These are phyloP conservation scores for Macrophomina phaseolina DNA, from an alignment of 2,329 filamentous ascomycete species.

Conservation along the genomic window DNA sequence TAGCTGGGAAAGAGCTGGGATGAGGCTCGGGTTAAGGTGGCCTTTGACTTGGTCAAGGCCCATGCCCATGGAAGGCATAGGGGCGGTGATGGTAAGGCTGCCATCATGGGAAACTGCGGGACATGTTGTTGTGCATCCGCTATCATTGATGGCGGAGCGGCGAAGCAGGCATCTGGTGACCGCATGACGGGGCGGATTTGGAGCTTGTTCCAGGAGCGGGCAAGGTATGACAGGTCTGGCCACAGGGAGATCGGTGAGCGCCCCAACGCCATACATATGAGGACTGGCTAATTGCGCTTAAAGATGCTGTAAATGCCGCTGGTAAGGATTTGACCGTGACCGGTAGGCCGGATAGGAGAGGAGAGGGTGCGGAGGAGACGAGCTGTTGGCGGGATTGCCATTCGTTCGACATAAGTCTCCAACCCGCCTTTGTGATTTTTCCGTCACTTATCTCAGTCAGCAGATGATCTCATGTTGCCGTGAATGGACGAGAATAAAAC, in stretches of 20 bases:
- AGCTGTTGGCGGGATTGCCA: not conserved
- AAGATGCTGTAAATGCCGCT: too few species aligned
- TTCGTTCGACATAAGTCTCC: not conserved
- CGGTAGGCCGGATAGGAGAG: not conserved
- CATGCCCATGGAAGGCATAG: not conserved
- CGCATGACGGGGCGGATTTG: not conserved
- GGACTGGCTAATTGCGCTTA: too few species aligned
- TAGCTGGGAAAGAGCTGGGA: not conserved
- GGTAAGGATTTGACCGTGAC: too few species aligned
- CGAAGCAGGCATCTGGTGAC: not conserved
- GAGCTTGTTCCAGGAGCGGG: not conserved
- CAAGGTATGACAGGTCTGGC: not conserved
- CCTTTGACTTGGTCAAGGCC: not conserved
- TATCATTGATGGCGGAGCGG: not conserved
- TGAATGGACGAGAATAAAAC: too few species aligned
- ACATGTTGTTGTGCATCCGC: not conserved
- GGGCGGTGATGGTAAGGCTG: not conserved
- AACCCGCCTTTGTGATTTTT: too few species aligned
- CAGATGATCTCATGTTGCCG: not conserved
- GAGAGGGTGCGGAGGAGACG: not conserved
- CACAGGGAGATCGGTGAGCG: not conserved
- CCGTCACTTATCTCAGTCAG: too few species aligned
- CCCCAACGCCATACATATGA: not conserved
- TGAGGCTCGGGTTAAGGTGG: not conserved
- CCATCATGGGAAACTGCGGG: slow-evolving; percentile 1